Percentiles rank a stretch among this genome's conserved stretches.
Evolutionary conservation across 768 basidiomycete species (phyloP).

Genomic region (Myochromella boudieri): DNA sequence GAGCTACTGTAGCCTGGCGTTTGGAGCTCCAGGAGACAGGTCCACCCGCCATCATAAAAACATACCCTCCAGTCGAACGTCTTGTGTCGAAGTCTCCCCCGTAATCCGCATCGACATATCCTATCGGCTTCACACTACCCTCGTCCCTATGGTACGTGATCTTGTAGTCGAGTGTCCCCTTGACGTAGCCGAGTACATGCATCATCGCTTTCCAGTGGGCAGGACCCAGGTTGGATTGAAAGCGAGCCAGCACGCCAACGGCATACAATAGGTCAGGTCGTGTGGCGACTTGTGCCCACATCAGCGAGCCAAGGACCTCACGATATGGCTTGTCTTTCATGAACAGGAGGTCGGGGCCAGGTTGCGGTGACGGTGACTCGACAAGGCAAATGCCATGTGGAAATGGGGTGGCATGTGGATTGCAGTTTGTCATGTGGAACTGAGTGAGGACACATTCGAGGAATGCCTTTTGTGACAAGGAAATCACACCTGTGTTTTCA

Average conservation of each 20-base stretch:
- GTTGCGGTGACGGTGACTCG: too few relatives aligned
- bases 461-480: not conserved
- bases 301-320: too few relatives aligned
- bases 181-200: too few relatives aligned
- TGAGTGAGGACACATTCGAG: not conserved
- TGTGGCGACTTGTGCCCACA: too few relatives aligned
- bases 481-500: not conserved
- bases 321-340: too few relatives aligned
- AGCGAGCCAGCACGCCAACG: conserved; percentile 19
- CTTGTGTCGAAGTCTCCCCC: conserved; percentile 22
- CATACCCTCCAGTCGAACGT: conserved; percentile 25
- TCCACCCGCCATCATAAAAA: conserved; percentile 22
- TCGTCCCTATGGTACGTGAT: conserved; percentile 19
- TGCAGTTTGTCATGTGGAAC: too few relatives aligned
- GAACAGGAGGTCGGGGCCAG: conserved; percentile 18
- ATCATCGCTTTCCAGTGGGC: conserved; percentile 37
- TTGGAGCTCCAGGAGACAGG: too few relatives aligned
- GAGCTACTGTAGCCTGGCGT: too few relatives aligned
- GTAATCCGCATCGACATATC: conserved; percentile 27
- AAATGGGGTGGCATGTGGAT: conserved; percentile 25
- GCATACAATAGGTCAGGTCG: conserved; percentile 26
- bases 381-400: too few relatives aligned
- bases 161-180: conserved; percentile 25
- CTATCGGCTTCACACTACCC: conserved; percentile 4
- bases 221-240: conserved; percentile 22